Evolutionary conservation across 345 rosid genomes (phyloP).

Genomic region (Lenwebbia sp.): DNA sequence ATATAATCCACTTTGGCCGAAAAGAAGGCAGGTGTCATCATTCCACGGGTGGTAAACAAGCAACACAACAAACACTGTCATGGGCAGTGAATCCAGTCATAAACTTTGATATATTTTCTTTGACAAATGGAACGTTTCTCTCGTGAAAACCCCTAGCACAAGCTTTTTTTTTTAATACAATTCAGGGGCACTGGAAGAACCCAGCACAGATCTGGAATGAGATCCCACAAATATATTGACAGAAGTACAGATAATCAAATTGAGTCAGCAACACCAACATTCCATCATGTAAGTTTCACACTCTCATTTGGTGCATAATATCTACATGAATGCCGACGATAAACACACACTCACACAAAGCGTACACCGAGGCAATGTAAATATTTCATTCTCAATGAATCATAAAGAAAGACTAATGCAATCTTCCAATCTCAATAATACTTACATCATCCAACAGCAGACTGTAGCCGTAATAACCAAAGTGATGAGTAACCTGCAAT

Average conservation of each 20-base stretch:
- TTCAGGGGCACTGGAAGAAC: not conserved
- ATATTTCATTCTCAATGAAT: not conserved
- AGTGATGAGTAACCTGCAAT: conserved; percentile 69
- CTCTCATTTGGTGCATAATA: not conserved
- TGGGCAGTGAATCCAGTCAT: not conserved
- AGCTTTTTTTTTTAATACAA: not conserved
- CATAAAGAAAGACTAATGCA: not conserved
- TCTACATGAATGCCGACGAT: not conserved
- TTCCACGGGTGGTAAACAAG: not conserved
- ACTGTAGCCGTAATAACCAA: conserved; percentile 85
- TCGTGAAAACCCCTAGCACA: not conserved
- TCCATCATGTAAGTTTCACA: not conserved
- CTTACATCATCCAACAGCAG: conserved; percentile 99
- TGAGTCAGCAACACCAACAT: not conserved
- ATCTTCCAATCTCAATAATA: not conserved
- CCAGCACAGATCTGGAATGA: not conserved
- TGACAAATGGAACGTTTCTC: not conserved
- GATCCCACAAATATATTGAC: not conserved
- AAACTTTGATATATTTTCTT: not conserved
- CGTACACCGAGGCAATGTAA: not conserved
- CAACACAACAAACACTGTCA: not conserved
- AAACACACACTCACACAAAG: not conserved
- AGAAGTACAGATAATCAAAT: not conserved
- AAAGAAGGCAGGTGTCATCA: not conserved
- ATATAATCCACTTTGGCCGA: not conserved